These are phyloP conservation scores for Quaeritorhiza haematococci DNA, from an alignment of 371 early-diverging fungal species.

Conservation along the genomic window DNA sequence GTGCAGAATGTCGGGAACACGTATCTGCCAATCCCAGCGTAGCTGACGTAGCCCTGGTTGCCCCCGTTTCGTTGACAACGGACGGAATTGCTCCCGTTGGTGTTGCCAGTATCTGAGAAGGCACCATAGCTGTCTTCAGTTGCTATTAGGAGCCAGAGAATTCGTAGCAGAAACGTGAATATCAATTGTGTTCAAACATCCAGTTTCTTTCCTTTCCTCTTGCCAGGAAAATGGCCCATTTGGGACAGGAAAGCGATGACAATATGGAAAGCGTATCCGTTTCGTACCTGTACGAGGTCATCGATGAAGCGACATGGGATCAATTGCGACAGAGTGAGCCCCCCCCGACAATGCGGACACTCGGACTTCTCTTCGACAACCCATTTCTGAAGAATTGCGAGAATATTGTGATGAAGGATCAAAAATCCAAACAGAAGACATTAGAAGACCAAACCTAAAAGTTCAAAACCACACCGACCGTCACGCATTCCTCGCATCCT, in stretches of 20 bases:
- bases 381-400: conserved; percentile 27
- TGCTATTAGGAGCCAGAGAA: too few species aligned
- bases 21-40: conserved; percentile 4
- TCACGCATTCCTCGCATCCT: conserved; percentile 31
- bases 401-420: neutral
- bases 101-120: too few species aligned
- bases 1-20: conserved; percentile 21
- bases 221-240: too few species aligned
- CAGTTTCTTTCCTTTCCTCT: too few species aligned
- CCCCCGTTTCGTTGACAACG: too few species aligned
- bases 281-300: conserved; percentile 22
- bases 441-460: neutral
- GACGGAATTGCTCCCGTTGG: too few species aligned
- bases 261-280: neutral
- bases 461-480: conserved; percentile 9
- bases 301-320: conserved; percentile 37
- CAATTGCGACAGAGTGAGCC: conserved; percentile 18
- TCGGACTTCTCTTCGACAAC: conserved; percentile 17
- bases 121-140: too few species aligned
- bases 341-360: conserved; percentile 37
- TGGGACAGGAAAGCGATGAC: neutral
- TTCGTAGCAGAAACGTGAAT: too few species aligned
- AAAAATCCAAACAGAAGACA: neutral
- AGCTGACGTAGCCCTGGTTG: too few species aligned
- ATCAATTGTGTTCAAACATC: too few species aligned